Evolutionary conservation across 352 stramenopile genomes (phyloP).

Genomic region (Halophytophthora batemanensis): DNA sequence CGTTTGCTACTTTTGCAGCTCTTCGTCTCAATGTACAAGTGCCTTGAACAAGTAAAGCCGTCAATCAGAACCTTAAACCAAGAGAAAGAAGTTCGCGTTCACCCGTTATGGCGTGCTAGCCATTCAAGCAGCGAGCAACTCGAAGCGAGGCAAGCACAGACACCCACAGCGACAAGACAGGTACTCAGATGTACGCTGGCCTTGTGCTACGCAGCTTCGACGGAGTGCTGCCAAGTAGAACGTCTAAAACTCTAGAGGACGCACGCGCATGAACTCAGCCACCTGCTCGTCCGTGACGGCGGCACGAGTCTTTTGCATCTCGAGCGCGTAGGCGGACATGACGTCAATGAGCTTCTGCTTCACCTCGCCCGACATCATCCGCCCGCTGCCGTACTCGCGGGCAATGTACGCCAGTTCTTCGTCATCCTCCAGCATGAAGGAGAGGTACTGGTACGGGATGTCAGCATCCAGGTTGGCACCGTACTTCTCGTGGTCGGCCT

Average conservation of each 20-base stretch:
- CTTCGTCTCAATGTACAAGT: too few relatives aligned
- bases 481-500: constrained; percentile 97
- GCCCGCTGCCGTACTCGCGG: constrained; percentile 94
- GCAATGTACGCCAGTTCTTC: constrained; percentile 93
- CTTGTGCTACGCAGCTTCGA: too few relatives aligned
- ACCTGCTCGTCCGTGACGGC: constrained; percentile 95
- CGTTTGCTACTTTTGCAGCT: background rate
- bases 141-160: too few relatives aligned
- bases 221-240: too few relatives aligned
- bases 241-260: constrained; percentile 88
- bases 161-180: too few relatives aligned
- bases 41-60: too few relatives aligned
- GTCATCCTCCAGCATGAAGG: constrained; percentile 99
- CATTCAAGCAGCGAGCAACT: too few relatives aligned
- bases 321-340: constrained; percentile 88
- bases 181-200: too few relatives aligned
- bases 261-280: constrained; percentile 95
- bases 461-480: constrained; percentile 98
- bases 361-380: constrained; percentile 97
- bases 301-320: constrained; percentile 94
- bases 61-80: too few relatives aligned
- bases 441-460: constrained; percentile 98
- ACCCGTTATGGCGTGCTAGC: too few relatives aligned
- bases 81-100: too few relatives aligned
- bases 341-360: constrained; percentile 97